Evolutionary conservation across 2,329 filamentous ascomycete genomes (phyloP).

Genomic region (Diaporthe batatas): DNA sequence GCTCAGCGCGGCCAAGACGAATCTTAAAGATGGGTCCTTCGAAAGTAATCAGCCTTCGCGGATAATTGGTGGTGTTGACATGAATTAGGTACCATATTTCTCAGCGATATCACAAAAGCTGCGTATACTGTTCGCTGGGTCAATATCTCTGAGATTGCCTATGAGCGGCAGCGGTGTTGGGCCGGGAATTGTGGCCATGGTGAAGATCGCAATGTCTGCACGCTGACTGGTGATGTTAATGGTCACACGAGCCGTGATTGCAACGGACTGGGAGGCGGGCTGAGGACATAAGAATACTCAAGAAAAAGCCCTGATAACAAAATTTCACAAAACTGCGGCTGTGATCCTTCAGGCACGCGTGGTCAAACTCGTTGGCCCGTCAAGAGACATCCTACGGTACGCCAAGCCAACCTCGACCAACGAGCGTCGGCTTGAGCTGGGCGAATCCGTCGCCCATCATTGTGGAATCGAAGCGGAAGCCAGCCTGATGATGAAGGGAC

Average conservation of each 20-base stretch:
- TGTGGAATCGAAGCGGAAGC: too few species aligned
- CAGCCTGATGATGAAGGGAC: too few species aligned
- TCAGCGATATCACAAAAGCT: background rate
- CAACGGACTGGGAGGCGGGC: background rate
- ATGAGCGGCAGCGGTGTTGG: background rate
- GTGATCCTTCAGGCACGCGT: background rate
- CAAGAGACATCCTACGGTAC: background rate
- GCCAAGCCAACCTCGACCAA: background rate
- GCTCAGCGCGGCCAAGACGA: slow-evolving; percentile 15
- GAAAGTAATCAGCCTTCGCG: background rate
- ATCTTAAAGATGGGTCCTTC: slow-evolving; percentile 13
- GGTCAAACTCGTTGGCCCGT: background rate
- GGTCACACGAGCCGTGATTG: too few species aligned
- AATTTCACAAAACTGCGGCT: background rate
- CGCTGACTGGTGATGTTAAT: too few species aligned
- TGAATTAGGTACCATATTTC: background rate
- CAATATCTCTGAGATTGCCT: slow-evolving; percentile 3
- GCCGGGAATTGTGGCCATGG: background rate
- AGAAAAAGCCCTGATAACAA: too few species aligned
- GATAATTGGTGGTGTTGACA: background rate
- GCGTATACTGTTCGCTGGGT: slow-evolving; percentile 3
- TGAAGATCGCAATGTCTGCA: background rate
- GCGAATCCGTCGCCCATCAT: too few species aligned
- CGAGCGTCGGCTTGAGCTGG: background rate
- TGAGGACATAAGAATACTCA: background rate